phyloP scores from a whole-genome alignment of 2,329 filamentous ascomycete genomes.

The Phoma sp. region DNA sequence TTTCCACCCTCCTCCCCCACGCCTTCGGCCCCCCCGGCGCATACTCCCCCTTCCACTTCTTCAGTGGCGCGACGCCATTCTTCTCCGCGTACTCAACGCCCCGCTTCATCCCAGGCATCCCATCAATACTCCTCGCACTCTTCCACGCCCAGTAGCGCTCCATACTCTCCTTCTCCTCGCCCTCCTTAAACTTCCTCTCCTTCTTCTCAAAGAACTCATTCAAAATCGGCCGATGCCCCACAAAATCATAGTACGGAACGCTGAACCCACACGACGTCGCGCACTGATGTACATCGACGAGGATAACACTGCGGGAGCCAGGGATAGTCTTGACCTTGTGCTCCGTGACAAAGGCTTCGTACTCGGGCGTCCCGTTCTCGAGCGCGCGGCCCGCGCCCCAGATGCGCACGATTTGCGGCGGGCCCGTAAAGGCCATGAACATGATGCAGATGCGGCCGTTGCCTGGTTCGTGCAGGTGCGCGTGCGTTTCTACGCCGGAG shows the following conservation, averaged over 20 bases:
- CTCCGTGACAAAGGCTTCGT: conserved; percentile 40
- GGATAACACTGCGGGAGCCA: conserved; percentile 49
- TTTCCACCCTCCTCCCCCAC: background rate
- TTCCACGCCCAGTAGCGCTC: conserved; percentile 56
- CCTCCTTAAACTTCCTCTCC: conserved; percentile 41
- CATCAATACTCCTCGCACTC: conserved; percentile 52
- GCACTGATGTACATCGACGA: conserved; percentile 54
- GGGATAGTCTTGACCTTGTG: conserved; percentile 47
- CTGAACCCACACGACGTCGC: conserved; percentile 52
- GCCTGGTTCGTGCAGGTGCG: conserved; percentile 50
- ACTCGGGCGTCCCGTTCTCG: conserved; percentile 48
- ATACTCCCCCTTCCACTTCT: conserved; percentile 52
- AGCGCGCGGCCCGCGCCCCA: conserved; percentile 50
- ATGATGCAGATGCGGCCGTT: conserved; percentile 44
- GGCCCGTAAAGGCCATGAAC: conserved; percentile 52
- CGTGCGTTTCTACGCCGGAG: conserved; percentile 53
- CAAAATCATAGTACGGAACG: conserved; percentile 55
- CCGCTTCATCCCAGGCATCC: conserved; percentile 52
- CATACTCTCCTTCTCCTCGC: conserved; percentile 50
- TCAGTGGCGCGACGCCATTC: conserved; percentile 49
- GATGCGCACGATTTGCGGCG: conserved; percentile 52
- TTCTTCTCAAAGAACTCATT: conserved; percentile 53
- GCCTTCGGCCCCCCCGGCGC: conserved; percentile 31
- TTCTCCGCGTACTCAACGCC: conserved; percentile 46
- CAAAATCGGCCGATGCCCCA: conserved; percentile 47